Evolutionary conservation across 495 filamentous ascomycete species (phyloP).

Genomic region (Astrothelium macrocarpum): DNA sequence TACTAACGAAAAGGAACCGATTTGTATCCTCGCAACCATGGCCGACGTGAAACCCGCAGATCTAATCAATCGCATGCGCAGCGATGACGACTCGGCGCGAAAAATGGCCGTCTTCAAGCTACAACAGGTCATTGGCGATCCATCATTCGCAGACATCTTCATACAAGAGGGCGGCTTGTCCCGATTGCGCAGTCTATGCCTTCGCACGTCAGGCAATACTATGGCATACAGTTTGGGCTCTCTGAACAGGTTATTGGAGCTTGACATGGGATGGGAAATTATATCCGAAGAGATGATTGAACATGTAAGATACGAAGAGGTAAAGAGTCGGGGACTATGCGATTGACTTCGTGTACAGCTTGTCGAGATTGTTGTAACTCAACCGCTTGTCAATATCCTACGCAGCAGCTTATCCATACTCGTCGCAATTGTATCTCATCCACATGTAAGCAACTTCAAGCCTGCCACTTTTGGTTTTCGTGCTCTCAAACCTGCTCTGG

Average conservation of each 20-base stretch:
- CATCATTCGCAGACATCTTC: constrained; percentile 93
- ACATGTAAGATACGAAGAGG: constrained; percentile 40
- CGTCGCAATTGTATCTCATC: constrained; percentile 82
- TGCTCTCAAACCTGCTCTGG: constrained; percentile 85
- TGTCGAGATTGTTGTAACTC: constrained; percentile 88
- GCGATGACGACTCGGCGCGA: constrained; percentile 80
- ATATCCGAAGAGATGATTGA: constrained; percentile 59
- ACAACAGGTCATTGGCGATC: constrained; percentile 86
- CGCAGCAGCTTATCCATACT: constrained; percentile 94
- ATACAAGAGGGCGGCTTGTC: constrained; percentile 77
- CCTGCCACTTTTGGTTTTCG: constrained; percentile 68
- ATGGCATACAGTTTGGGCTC: constrained; percentile 89
- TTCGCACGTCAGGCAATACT: constrained; percentile 83
- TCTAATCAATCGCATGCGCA: constrained; percentile 58
- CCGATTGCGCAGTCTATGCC: constrained; percentile 68
- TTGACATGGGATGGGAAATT: constrained; percentile 94
- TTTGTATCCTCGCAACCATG: constrained; percentile 22
- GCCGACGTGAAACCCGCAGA: constrained; percentile 52
- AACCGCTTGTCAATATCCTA: constrained; percentile 94
- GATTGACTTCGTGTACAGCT: constrained; percentile 41
- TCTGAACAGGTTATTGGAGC: constrained; percentile 75
- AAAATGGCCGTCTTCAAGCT: constrained; percentile 99
- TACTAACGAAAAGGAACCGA: neutral
- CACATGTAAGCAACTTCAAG: constrained; percentile 43
- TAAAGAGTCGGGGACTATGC: too few relatives aligned